Percentiles rank a stretch among this genome's conserved stretches.
These are phyloP conservation scores for Ophiostoma ulmi DNA, from an alignment of 2,329 filamentous ascomycete species.

Conservation along the genomic window DNA sequence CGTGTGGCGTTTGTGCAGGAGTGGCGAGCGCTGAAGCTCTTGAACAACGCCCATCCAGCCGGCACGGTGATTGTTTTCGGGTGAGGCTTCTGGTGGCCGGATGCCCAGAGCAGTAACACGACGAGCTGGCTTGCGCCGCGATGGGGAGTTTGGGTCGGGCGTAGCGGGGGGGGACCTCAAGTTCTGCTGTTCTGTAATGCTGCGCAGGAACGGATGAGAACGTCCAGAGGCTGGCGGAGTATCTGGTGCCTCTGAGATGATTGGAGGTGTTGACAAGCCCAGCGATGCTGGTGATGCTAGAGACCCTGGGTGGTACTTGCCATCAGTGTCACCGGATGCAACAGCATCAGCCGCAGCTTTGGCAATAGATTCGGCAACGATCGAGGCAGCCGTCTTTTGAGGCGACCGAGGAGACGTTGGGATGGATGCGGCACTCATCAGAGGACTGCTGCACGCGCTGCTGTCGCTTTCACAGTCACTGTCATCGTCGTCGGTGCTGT, in stretches of 20 bases:
- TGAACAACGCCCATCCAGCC: slow-evolving; percentile 61
- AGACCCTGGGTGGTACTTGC: slow-evolving; percentile 15
- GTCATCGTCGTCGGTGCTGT: slow-evolving; percentile 15
- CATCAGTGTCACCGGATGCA: slow-evolving; percentile 18
- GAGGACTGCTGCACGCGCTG: slow-evolving; percentile 20
- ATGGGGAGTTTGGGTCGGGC: slow-evolving; percentile 31
- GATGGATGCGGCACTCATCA: slow-evolving; percentile 19
- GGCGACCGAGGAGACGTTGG: slow-evolving; percentile 29
- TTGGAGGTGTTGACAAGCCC: not conserved
- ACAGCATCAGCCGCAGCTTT: slow-evolving; percentile 21
- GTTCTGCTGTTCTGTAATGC: slow-evolving; percentile 15
- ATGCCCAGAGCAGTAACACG: slow-evolving; percentile 50
- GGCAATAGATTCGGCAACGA: slow-evolving; percentile 22
- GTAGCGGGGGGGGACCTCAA: slow-evolving; percentile 13
- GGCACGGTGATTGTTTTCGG: slow-evolving; percentile 44
- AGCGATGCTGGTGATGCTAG: slow-evolving; percentile 2
- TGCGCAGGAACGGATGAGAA: slow-evolving; percentile 20
- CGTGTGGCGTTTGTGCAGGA: slow-evolving; percentile 58
- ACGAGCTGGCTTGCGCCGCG: slow-evolving; percentile 45
- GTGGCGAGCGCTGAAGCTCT: slow-evolving; percentile 56
- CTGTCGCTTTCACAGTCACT: slow-evolving; percentile 15
- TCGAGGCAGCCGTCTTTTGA: slow-evolving; percentile 32
- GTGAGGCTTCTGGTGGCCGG: slow-evolving; percentile 37
- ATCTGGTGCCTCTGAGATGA: slow-evolving; percentile 6
- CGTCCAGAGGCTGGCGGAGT: slow-evolving; percentile 16